These are phyloP conservation scores for Penicillium daleae DNA, from an alignment of 495 filamentous ascomycete genomes.

Conservation along the genomic window DNA sequence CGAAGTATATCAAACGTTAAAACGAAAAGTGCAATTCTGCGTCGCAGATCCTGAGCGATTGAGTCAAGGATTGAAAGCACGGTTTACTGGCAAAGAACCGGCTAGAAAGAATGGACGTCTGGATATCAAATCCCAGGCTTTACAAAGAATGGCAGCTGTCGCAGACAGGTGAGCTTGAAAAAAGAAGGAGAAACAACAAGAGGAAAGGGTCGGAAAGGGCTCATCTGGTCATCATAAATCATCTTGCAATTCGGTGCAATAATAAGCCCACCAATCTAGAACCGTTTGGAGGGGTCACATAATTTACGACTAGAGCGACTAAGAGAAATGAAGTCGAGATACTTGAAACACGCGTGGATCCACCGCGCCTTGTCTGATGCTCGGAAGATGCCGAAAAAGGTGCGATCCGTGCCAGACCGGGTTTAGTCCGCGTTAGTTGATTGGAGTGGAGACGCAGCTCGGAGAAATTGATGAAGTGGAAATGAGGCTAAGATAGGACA, in stretches of 20 bases:
- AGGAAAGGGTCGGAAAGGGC: slow-evolving; percentile 9
- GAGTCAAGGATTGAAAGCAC: not conserved
- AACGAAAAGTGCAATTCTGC: slow-evolving; percentile 2
- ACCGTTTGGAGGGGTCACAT: slow-evolving; percentile 4
- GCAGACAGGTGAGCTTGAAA: slow-evolving; percentile 28
- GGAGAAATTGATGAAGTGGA: slow-evolving; percentile 12
- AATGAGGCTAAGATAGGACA: slow-evolving; percentile 7
- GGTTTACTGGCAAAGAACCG: slow-evolving; percentile 20
- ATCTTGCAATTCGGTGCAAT: too few species aligned
- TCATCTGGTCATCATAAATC: slow-evolving; percentile 1
- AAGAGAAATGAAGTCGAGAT: slow-evolving; percentile 31
- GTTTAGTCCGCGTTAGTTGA: slow-evolving; percentile 26
- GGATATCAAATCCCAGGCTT: slow-evolving; percentile 38
- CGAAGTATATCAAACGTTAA: not conserved
- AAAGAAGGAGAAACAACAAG: slow-evolving; percentile 11
- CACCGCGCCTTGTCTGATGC: slow-evolving; percentile 14
- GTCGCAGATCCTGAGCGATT: too few species aligned
- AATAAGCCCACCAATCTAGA: slow-evolving; percentile 2
- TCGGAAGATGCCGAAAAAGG: slow-evolving; percentile 26
- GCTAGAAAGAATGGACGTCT: slow-evolving; percentile 41
- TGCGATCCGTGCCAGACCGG: slow-evolving; percentile 8
- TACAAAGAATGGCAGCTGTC: slow-evolving; percentile 26
- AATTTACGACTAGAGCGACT: slow-evolving; percentile 14
- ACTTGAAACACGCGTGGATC: slow-evolving; percentile 41
- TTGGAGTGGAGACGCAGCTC: slow-evolving; percentile 14